phyloP scores from a whole-genome alignment of 1,139 yeast species.

The Debaryomycetaceae sp. region DNA sequence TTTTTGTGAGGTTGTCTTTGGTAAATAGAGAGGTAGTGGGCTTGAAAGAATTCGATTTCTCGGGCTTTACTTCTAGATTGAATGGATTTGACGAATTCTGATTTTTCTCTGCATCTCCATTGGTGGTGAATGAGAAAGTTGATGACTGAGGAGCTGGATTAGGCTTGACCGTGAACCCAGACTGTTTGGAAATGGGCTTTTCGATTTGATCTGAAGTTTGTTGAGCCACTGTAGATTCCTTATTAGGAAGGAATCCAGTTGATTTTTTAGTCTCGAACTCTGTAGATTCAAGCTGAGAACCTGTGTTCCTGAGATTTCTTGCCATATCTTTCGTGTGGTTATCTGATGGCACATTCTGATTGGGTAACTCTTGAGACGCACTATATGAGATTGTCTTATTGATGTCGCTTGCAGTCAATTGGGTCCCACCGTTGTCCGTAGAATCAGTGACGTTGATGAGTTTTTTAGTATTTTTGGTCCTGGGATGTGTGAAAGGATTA shows the following conservation, averaged over 20 bases:
- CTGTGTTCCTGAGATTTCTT: background rate
- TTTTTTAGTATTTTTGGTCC: slow-evolving; percentile 12
- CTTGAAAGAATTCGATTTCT: background rate
- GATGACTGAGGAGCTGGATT: background rate
- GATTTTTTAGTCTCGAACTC: background rate
- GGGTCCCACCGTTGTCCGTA: slow-evolving; percentile 6
- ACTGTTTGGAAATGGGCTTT: background rate
- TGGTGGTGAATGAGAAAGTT: background rate
- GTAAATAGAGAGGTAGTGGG: background rate
- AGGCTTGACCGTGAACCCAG: background rate
- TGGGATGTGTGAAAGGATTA: slow-evolving; percentile 49
- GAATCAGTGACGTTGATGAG: slow-evolving; percentile 4
- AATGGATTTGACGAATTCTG: background rate
- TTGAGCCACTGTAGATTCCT: background rate
- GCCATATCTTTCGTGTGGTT: too few relatives aligned
- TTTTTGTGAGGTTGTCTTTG: background rate
- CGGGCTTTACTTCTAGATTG: background rate
- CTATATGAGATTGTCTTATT: slow-evolving; percentile 34
- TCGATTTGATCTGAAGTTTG: background rate
- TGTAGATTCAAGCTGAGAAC: background rate
- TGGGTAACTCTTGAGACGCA: slow-evolving; percentile 26
- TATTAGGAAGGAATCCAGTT: background rate
- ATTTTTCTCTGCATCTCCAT: background rate
- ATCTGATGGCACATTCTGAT: background rate
- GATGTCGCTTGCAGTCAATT: slow-evolving; percentile 35